Evolutionary conservation across 805 yeast genomes (phyloP), one percentile per base, ranked within the genome.

Genomic region (Hanseniaspora lachancei): DNA sequence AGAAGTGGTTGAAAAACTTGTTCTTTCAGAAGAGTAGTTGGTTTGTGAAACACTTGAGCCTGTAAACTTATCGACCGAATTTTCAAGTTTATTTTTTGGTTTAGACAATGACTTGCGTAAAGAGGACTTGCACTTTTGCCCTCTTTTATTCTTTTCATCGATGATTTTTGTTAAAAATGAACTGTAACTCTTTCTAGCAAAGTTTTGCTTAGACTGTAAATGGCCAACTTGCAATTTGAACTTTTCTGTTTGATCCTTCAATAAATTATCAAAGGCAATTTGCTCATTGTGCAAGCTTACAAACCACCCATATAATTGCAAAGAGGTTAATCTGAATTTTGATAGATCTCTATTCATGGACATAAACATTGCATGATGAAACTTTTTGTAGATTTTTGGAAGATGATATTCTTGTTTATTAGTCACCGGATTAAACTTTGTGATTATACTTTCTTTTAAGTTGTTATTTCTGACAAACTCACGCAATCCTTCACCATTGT

Each of bases 281-380:
- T 44, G 55, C 36, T 52, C 55, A 35, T 52, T 47, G 23, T 52
- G 44, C 15, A 52, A 27, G 16, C 10, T 27, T 10, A 40, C 41
- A 38, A 52, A 52, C 55, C 55, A 52, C 10, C 49, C 55, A 38
- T 52, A 52, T 6, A 52, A 24, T 20, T 52, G 55, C 24, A 52
- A 29, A 9, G 49, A 41, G 0, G 55, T 36, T 39, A 52, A 52
- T 16, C 29, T 44, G 3, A 52, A 43, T 35, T 35, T 52, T 15
- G 49, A 36, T 27, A 52, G 20, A 38, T 52, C 47, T 18, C 27
- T 18, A 27, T 52, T 24, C 7, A 52, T 12, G 18, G 39, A 36
- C 39, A 34, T 32, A 38, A 52, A 52, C 38, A 52, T 24, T 44
- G n/a, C 50, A 21, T 49, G 55, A 38, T 52, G 55, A 16, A 52